Base-by-base conservation (phyloP, 23 red algal genomes). In the Gracilaria gracilis region DNA sequence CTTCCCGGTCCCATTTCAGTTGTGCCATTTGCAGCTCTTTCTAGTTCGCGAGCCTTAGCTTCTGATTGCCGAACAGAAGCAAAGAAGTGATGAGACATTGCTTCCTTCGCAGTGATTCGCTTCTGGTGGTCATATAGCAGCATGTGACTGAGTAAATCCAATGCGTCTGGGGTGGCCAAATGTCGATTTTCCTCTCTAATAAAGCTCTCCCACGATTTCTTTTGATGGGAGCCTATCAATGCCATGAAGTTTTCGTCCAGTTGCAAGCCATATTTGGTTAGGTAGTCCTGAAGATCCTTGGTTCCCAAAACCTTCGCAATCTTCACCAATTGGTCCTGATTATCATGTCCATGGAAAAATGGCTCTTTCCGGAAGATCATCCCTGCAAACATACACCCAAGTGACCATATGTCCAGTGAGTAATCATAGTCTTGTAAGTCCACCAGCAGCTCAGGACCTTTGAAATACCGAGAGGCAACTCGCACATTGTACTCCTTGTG, bases 301-400 rank as follows among this genome's bases (percentile, higher is more conserved):
- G 97, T 99, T 50, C 97, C 97, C 44, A 99, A 81, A n/a, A 99
- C 93, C 42, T 82, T 81, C 8, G 94, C 97, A 71, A 99, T 99
- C 85, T 99, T 96, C 23, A 95, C 94, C 57, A 99, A 61, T 86
- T 99, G 97, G 81, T 99, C 95, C 46, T 91, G 90, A 79, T 99
- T 99, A 78, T 99, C 95, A 65, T 95, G 94, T 54, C 97, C 97
- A 29, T 96, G 91, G 62, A 99, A 99, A 53, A 99, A 95, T 12
- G 97, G 97, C 79, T 99, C 97, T 73, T 88, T 83, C 50, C 94
- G 89, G 66, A 99, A 96, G 23, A 96, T 96, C 89, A 99, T 99
- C 25, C 97, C 97, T 23, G 94, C 97, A 61, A 99, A 92, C 94
- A 99, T 95, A 84, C 97, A 99, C 57, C 97, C 97, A 37, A 99